Evolutionary conservation across 345 rosid species (phyloP).

Genomic region (Erysimum cheiranthoides): DNA sequence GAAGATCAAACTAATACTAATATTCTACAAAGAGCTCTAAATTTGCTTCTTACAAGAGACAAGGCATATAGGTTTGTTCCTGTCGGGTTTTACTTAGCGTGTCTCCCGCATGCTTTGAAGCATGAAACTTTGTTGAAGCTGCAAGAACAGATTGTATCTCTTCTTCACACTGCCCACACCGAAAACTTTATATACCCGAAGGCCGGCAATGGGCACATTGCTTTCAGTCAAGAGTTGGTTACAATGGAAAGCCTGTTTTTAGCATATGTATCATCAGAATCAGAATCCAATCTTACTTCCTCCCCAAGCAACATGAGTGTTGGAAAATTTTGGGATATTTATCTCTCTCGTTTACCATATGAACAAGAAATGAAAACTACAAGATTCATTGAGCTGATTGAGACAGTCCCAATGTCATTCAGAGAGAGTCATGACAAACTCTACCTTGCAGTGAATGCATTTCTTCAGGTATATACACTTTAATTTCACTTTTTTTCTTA

Average conservation of each 20-base stretch:
- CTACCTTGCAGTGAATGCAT: conserved; percentile 64
- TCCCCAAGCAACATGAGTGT: conserved; percentile 52
- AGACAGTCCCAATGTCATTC: conserved; percentile 60
- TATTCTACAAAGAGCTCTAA: conserved; percentile 60
- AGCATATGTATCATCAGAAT: conserved; percentile 48
- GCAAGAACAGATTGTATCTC: conserved; percentile 62
- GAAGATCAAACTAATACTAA: conserved; percentile 44
- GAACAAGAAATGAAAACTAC: conserved; percentile 54
- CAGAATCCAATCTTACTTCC: conserved; percentile 44
- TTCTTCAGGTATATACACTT: conserved; percentile 56
- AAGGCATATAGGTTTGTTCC: conserved; percentile 62
- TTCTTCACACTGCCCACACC: conserved; percentile 57
- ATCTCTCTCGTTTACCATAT: conserved; percentile 52
- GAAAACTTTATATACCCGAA: conserved; percentile 64
- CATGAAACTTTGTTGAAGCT: conserved; percentile 53
- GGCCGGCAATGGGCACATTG: conserved; percentile 39
- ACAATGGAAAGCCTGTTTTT: conserved; percentile 66
- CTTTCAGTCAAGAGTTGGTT: conserved; percentile 57
- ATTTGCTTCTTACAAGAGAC: conserved; percentile 60
- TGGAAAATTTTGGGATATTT: conserved; percentile 71
- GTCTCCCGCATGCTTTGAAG: conserved; percentile 58
- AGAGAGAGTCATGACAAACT: conserved; percentile 74
- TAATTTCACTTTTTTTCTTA: not conserved
- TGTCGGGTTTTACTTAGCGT: conserved; percentile 71
- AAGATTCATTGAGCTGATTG: conserved; percentile 63